A percentile compares a stretch with the other conserved stretches of the same genome.
Evolutionary conservation across 306 rosid species (phyloP).

Genomic region (Vicia sativa): DNA sequence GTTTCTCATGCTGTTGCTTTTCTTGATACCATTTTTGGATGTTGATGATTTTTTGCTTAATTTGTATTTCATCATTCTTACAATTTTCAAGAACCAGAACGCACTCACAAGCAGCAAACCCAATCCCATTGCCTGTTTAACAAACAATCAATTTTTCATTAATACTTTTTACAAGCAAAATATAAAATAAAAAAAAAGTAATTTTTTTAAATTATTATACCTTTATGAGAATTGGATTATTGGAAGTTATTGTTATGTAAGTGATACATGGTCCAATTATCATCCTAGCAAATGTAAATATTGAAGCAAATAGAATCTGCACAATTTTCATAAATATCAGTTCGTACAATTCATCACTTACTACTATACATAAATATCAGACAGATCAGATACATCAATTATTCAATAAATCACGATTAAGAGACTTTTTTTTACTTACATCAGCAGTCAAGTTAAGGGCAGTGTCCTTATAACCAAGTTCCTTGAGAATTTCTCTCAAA

Average conservation of each 20-base stretch:
- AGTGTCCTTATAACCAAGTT: conserved; percentile 73
- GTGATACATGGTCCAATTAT: conserved; percentile 68
- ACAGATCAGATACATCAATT: too few species aligned
- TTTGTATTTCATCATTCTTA: conserved; percentile 73
- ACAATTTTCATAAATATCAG: not conserved
- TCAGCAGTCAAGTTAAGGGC: conserved; percentile 73
- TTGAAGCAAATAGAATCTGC: conserved; percentile 74
- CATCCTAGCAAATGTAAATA: conserved; percentile 84
- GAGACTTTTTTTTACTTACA: conserved; percentile 43
- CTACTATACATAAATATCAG: too few species aligned
- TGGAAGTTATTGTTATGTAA: conserved; percentile 58
- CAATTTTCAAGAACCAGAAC: conserved; percentile 93
- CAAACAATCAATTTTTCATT: too few species aligned
- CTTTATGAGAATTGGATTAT: conserved; percentile 76
- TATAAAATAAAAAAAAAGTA: too few species aligned
- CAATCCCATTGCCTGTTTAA: conserved; percentile 69
- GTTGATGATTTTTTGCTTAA: conserved; percentile 42
- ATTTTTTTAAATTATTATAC: conserved; percentile 37
- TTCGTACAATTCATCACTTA: too few species aligned
- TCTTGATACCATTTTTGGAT: conserved; percentile 37
- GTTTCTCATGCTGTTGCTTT: conserved; percentile 9
- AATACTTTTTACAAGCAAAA: too few species aligned
- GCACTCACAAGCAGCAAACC: conserved; percentile 85
- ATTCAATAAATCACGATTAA: too few species aligned
- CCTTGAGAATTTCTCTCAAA: conserved; percentile 77